Conservation (phyloP, 768 basidiomycete genomes). For the Suillus weaverae region DNA sequence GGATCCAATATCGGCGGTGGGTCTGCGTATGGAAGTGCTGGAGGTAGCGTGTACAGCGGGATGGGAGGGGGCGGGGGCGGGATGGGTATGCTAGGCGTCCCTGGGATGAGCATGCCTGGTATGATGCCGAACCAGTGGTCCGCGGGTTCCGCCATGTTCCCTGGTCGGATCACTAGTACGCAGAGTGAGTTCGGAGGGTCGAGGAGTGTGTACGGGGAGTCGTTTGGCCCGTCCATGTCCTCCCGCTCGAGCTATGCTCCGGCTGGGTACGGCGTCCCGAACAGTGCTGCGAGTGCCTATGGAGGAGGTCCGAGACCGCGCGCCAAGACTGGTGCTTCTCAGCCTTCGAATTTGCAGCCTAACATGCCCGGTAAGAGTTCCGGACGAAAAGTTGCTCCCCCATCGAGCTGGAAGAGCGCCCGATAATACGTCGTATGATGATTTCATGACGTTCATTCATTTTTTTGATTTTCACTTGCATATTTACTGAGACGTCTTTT, state of each 20-base stretch:
- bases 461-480: conserved; percentile 1
- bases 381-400: conserved; percentile 44
- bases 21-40: conserved; percentile 36
- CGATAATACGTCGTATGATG: conserved; percentile 13
- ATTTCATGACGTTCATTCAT: background rate
- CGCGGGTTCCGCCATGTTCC: conserved; percentile 50
- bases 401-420: conserved; percentile 60
- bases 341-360: conserved; percentile 20
- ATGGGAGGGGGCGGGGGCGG: conserved; percentile 32
- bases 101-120: conserved; percentile 37
- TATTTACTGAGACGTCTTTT: conserved; percentile 2
- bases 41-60: conserved; percentile 51
- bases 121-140: conserved; percentile 41
- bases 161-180: conserved; percentile 46
- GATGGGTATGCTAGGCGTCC: conserved; percentile 44
- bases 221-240: conserved; percentile 43
- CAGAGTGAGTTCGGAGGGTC: conserved; percentile 67
- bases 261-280: conserved; percentile 8
- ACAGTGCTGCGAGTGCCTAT: conserved; percentile 20
- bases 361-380: conserved; percentile 20
- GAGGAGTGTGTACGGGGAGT: conserved; percentile 71
- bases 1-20: conserved; percentile 52
- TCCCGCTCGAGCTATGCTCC: conserved; percentile 16
- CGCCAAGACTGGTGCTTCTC: conserved; percentile 31
- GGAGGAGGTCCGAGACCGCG: conserved; percentile 30